Evolutionary conservation across 1,139 yeast genomes (phyloP), one percentile per base, ranked within the genome.

Genomic region (Kurtzmaniella quercitrusa): DNA sequence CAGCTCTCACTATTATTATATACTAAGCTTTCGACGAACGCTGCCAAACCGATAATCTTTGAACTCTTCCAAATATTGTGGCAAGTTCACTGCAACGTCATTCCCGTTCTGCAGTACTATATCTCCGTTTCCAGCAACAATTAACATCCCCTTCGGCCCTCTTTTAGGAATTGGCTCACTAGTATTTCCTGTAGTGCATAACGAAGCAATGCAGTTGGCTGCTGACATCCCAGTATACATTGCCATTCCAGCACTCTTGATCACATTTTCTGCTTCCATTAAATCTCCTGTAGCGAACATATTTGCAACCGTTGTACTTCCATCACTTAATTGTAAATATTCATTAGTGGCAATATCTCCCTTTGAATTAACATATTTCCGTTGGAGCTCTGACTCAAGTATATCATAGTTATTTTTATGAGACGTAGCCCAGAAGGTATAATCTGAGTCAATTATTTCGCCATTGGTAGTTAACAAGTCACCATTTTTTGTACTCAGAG

Each of bases 161-260:
- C 48, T 50, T 4, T 56, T 47, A 16, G 73, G 70, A 44, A 65
- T 57, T 0, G 67, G 62, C 50, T 71, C 75, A 19, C 63, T 60
- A 39, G 70, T 51, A 38, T 54, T 49, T 15, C 54, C 54, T 19
- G 67, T 67, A 42, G 65, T 56, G 2, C 68, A 54, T 25, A 62
- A 46, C 42, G 65, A 58, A 40, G 29, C 56, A 34, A 71, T 53
- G 45, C 71, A 71, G 47, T 67, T 66, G 14, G 76, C 75, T 1
- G 60, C 67, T 46, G 60, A 67, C 39, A 73, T 52, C 2, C 76
- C 77, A 65, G 66, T 69, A 50, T 66, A 70, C 56, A 69, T 60
- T 4, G 76, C 77, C 76, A 76, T 71, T 0, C 77, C 77, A 1
- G 77, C 77, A 38, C 71, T 66, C 52, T 72, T 72, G 44, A 72